A percentile compares a stretch with the other conserved stretches of the same genome.
These are phyloP conservation scores for Coemansia sp. DNA, from an alignment of 192 early-diverging fungal genomes.

Conservation along the genomic window DNA sequence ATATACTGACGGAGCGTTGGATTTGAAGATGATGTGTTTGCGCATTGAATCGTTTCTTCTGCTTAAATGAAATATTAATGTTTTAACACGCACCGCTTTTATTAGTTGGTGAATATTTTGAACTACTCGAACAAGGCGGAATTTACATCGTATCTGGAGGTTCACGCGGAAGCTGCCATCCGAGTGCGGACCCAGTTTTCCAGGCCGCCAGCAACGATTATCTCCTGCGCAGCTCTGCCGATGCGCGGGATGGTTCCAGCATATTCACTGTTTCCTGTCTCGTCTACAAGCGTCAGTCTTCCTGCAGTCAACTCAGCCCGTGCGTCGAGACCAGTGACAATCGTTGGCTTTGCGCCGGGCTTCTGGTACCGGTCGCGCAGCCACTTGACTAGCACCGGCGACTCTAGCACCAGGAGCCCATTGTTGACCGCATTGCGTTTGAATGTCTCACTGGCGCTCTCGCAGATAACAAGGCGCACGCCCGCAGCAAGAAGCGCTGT, in stretches of 20 bases:
- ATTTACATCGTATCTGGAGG: not conserved
- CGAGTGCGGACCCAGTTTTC: conserved; percentile 92
- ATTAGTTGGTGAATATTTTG: no score
- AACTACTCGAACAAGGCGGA: not conserved
- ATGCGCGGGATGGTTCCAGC: conserved; percentile 57
- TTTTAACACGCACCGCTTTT: no score
- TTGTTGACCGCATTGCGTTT: conserved; percentile 99
- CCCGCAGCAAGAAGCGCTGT: conserved; percentile 88
- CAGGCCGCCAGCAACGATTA: conserved; percentile 89
- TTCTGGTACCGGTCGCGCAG: conserved; percentile 55
- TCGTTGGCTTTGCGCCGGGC: conserved; percentile 55
- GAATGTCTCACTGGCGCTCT: conserved; percentile 95
- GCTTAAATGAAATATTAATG: no score
- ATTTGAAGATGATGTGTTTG: no score
- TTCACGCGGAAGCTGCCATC: conserved; percentile 40
- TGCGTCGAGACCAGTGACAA: conserved; percentile 73
- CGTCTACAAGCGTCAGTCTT: conserved; percentile 40
- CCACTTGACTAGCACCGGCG: conserved; percentile 75
- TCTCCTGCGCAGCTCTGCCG: conserved; percentile 96
- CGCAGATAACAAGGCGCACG: conserved; percentile 82
- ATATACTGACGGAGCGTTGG: no score
- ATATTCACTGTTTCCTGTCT: conserved; percentile 17
- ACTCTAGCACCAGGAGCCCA: conserved; percentile 88
- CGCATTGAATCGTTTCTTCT: no score
- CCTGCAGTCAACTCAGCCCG: conserved; percentile 75